Evolutionary conservation across 2,329 filamentous ascomycete genomes (phyloP).

Genomic region (Blastomyces silverae): DNA sequence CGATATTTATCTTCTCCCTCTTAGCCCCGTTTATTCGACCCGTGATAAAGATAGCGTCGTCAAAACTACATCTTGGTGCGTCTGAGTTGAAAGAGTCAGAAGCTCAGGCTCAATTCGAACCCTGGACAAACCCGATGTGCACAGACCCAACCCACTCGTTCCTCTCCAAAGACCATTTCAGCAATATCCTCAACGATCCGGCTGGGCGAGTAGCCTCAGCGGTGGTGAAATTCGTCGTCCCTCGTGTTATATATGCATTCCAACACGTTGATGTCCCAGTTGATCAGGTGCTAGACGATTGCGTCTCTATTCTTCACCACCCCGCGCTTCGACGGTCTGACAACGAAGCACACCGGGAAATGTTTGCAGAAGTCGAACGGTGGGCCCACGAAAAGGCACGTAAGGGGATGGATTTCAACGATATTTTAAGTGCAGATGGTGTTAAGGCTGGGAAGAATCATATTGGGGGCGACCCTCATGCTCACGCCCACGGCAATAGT

Average conservation of each 20-base stretch:
- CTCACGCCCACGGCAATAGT: constrained; percentile 21
- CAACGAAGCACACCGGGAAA: constrained; percentile 73
- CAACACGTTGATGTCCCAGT: constrained; percentile 77
- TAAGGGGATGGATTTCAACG: constrained; percentile 60
- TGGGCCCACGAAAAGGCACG: constrained; percentile 70
- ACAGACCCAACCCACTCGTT: constrained; percentile 76
- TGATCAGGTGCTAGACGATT: constrained; percentile 74
- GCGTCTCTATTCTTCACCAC: constrained; percentile 81
- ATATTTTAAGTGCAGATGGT: constrained; percentile 71
- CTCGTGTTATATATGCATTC: constrained; percentile 86
- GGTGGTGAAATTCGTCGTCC: constrained; percentile 79
- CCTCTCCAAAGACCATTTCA: constrained; percentile 78
- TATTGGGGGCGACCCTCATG: constrained; percentile 26
- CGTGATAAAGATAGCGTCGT: constrained; percentile 79
- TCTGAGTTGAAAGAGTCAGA: constrained; percentile 62
- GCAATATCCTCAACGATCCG: constrained; percentile 68
- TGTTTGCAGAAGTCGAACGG: constrained; percentile 77
- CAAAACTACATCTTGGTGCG: constrained; percentile 78
- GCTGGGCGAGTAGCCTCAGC: constrained; percentile 66
- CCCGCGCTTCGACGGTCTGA: constrained; percentile 70
- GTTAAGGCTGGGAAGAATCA: constrained; percentile 82
- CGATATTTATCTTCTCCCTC: constrained; percentile 82
- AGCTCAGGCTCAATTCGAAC: constrained; percentile 67
- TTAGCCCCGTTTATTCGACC: constrained; percentile 87
- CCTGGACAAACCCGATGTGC: constrained; percentile 68